Base-by-base conservation (phyloP, 169 alveolate species). In the Theileria sp. region DNA sequence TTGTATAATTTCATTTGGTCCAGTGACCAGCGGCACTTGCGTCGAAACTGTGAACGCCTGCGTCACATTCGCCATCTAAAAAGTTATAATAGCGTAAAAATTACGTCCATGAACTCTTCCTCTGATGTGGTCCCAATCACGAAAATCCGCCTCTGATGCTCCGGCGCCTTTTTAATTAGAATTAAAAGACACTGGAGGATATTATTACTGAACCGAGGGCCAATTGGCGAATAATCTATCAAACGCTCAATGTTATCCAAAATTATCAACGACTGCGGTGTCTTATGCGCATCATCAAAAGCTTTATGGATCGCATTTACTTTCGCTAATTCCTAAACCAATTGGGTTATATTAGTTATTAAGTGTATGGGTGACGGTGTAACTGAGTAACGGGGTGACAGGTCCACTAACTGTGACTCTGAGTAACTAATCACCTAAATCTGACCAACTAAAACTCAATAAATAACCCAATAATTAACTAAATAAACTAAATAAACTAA, bases 251-350 rank as follows among this genome's bases (percentile, higher is more conserved):
- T 92, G 85, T 98, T 97, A 87, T 98, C 99, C 13, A 98, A 93
- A 17, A 98, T 94, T 38, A 98, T 96, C 23, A 96, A 77, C 17
- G 97, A 93, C 32, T 94, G 93, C 25, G 97, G 97, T 32, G 98
- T 94, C 84, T 97, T 97, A 91, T 98, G 98, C n/a, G 99, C 99
- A 86, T 97, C 99, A 70, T 97, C 98, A 84, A 98, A 98, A n/a
- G 97, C 95, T 79, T 96, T 97, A 71, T 93, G 96, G 50, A 98
- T 92, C 50, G 95, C 92, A 50, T 89, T 88, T 38, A 95, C 94
- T 86, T 94, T 95, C 17, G 93, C 60, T 49, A 82, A 81, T 44
- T 76, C 92, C 87, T 75, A 32, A 36, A 36, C 8, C 49, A 36
- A 5, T 36, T n/a, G n/a, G n/a, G n/a, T n/a, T n/a, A n/a, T n/a